Evolutionary conservation across 1,284 basidiomycete species (phyloP), one percentile per base, ranked within the genome.

Genomic region (Cerioporus squamosus): DNA sequence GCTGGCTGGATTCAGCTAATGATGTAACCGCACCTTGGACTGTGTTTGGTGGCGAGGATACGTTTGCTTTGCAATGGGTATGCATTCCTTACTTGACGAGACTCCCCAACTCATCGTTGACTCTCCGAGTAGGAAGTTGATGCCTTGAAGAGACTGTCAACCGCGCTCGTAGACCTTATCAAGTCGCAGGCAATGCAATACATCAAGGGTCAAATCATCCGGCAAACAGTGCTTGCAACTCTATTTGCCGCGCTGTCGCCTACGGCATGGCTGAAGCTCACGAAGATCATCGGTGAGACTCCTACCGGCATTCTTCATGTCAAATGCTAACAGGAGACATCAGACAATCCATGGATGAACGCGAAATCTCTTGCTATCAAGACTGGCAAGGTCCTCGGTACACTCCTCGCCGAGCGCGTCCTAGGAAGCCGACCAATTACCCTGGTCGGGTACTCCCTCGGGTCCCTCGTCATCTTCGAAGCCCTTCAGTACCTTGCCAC

Each of bases 11-110:
- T 7, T 67, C 72, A 8, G 68, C 67, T 36, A 72, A 75, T 5
- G 83, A 85, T 63, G 79, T 86, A 17, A 77, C 74, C 2, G 77
- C 75, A 5, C 84, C 84, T 2, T 86, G 84, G 84, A 78, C 74
- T 0, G 69, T 84, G 4, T 82, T 83, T 62, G 76, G 69, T 22
- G 80, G 77, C 10, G 79, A 81, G 48, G 83, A 86, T 60, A 85
- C 83, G 0, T 83, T 79, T 65, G 83, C 84, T 5, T 68, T 87
- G 53, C 82, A 81, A 74, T 86, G 84, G 84, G 83, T 84, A 62
- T 54, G 78, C 6, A 39, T 9, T 14, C 14, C 14, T 5, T 12
- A 29, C 38, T 6, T 39, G 6, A 12, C 38, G 15, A 39, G 26
- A 29, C 6, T 29, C 9, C 26, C 6, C 26, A 29, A 6, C 26